These are phyloP conservation scores for Penstemon newberryi DNA, from an alignment of 257 asterid genomes.

Conservation along the genomic window DNA sequence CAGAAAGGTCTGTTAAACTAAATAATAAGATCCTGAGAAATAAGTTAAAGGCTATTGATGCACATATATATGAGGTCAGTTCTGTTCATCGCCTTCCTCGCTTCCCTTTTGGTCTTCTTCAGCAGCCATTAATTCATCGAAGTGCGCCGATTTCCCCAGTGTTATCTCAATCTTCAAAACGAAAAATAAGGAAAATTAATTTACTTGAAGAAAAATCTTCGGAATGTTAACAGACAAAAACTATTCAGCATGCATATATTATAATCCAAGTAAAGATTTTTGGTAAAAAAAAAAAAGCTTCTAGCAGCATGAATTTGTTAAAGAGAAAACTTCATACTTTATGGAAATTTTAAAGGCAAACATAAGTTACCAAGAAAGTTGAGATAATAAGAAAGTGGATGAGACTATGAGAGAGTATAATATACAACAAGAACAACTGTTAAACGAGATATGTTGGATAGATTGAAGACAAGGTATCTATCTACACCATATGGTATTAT, in stretches of 20 bases:
- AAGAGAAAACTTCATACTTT: neutral
- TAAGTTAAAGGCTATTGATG: no score
- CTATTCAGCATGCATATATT: neutral
- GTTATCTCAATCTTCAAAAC: constrained; percentile 54
- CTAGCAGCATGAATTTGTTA: neutral
- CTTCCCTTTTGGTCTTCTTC: constrained; percentile 48
- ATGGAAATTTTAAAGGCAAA: neutral
- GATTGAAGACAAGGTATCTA: neutral
- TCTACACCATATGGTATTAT: neutral
- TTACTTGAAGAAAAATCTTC: neutral
- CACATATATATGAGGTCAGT: constrained; percentile 12
- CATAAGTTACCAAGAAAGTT: neutral
- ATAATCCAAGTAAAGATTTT: neutral
- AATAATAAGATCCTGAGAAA: no score
- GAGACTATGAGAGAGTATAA: neutral
- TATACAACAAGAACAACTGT: neutral
- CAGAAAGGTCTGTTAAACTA: no score
- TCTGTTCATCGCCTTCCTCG: constrained; percentile 46
- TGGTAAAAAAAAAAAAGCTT: neutral
- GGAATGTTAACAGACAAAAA: neutral
- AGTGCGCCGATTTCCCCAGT: constrained; percentile 50
- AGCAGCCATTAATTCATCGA: constrained; percentile 63
- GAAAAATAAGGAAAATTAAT: neutral
- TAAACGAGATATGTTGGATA: no score
- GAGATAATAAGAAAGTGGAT: neutral